Percentiles rank a stretch among this genome's conserved stretches.
Evolutionary conservation across 2,329 filamentous ascomycete genomes (phyloP).

Genomic region (Trichoderma sp.): DNA sequence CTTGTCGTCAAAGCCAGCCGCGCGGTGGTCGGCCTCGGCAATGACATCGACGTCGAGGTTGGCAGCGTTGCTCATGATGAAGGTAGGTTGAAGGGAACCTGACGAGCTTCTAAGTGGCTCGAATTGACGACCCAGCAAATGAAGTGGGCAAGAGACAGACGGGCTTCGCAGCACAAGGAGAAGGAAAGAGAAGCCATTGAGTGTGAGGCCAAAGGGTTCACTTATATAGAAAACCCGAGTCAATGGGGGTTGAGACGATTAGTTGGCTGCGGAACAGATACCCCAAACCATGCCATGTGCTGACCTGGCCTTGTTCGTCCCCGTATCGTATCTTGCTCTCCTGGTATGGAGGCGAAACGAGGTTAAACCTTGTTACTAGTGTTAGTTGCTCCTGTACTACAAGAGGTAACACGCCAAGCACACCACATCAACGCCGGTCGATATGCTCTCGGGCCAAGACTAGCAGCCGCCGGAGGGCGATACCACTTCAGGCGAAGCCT

Average conservation of each 20-base stretch:
- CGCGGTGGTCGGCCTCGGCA: slow-evolving; percentile 33
- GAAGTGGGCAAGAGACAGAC: neutral
- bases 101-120: neutral
- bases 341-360: slow-evolving; percentile 6
- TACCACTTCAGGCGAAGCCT: slow-evolving; percentile 25
- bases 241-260: neutral
- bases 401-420: neutral
- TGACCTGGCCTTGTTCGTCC: neutral
- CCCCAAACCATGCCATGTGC: slow-evolving; percentile 4
- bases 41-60: slow-evolving; percentile 40
- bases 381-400: neutral
- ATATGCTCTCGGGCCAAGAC: slow-evolving; percentile 23
- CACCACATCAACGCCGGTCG: neutral
- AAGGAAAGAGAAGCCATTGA: neutral
- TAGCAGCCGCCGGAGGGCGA: slow-evolving; percentile 26
- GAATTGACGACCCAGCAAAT: slow-evolving; percentile 5
- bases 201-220: neutral
- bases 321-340: neutral
- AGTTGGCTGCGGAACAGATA: neutral
- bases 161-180: slow-evolving; percentile 20
- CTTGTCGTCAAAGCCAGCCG: slow-evolving; percentile 26
- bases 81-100: neutral
- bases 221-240: slow-evolving; percentile 16
- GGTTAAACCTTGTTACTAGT: neutral
- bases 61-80: slow-evolving; percentile 36